Conservation (phyloP, 108 stramenopile species). For the Pseudonitzschia multistriata region DNA sequence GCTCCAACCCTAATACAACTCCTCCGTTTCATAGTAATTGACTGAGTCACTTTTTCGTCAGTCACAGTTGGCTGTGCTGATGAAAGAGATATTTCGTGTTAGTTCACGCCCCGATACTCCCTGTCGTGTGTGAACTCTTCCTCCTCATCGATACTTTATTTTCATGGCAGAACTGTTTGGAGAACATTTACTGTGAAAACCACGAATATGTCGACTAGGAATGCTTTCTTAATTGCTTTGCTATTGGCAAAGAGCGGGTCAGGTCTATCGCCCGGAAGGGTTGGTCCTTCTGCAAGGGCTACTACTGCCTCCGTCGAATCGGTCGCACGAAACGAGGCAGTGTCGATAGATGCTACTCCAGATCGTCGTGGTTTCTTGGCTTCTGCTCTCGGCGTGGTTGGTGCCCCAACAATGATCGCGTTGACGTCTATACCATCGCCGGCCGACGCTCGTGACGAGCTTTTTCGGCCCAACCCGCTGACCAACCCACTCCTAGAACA, state of each 20-base stretch:
- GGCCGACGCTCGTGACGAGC: slow-evolving; percentile 34
- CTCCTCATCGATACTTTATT: too few species aligned
- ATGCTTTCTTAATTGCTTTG: neutral
- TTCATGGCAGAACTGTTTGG: too few species aligned
- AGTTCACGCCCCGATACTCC: too few species aligned
- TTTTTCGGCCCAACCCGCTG: slow-evolving; percentile 72
- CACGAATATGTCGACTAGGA: too few species aligned
- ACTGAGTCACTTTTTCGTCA: neutral
- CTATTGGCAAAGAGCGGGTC: neutral
- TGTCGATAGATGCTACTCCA: neutral
- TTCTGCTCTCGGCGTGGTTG: neutral
- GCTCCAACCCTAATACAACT: too few species aligned
- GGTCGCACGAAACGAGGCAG: neutral
- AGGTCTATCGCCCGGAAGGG: neutral
- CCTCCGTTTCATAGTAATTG: too few species aligned
- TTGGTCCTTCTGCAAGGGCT: neutral
- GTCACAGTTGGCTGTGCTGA: neutral
- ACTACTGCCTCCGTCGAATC: neutral
- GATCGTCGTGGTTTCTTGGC: slow-evolving; percentile 5
- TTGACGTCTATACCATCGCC: slow-evolving; percentile 4
- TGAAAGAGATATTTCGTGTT: too few species aligned
- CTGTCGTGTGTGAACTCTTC: neutral
- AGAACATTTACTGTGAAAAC: too few species aligned
- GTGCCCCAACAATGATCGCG: neutral
- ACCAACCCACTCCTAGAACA: slow-evolving; percentile 73